Base-by-base conservation (phyloP, 1,139 yeast species). In the Nadsonia commutata region DNA sequence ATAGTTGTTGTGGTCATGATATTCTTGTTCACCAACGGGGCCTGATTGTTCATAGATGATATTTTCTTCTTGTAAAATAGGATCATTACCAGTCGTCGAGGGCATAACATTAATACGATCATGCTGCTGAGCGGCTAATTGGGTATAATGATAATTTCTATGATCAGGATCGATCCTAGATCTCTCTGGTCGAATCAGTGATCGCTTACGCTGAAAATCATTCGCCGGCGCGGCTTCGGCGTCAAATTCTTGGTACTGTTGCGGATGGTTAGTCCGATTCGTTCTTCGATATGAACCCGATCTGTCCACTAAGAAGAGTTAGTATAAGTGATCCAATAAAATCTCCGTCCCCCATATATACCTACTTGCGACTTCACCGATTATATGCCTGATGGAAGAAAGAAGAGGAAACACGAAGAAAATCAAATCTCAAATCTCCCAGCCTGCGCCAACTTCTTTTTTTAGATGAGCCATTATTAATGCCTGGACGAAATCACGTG, bases 61-160 rank as follows among this genome's bases (percentile, higher is more conserved):
- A 76, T 45, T 68, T 62, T 27, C 78, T 75, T 21, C 62, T 63
- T 46, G 56, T 22, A 54, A 41, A n/a, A 62, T 60, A 1, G 94
- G 94, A 52, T 80, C 82, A 43, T 77, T 68, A 2, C 94, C 94
- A 2, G 90, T 80, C 2, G 80, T 61, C 1, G 86, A 75, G 1
- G 94, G 88, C 52, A 72, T 77, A 39, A 84, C 63, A 21, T 59
- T 56, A 48, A 83, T 64, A 53, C 78, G 79, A 47, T 68, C 70
- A 3, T 79, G 67, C 53, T 80, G 83, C 46, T 78, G 75, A 8
- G 90, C 80, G 20, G 80, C 80, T 18, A 56, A 58, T 53, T 81
- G 88, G n/a, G 85, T 73, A 60, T 84, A 84, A 58, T 82, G 88
- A 60, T 70, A 81, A 46, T 80, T 76, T 2, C 90, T 93, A 56